Evolutionary conservation across 164 flowering plant species (phyloP).

Genomic region (Aristolochia contorta): DNA sequence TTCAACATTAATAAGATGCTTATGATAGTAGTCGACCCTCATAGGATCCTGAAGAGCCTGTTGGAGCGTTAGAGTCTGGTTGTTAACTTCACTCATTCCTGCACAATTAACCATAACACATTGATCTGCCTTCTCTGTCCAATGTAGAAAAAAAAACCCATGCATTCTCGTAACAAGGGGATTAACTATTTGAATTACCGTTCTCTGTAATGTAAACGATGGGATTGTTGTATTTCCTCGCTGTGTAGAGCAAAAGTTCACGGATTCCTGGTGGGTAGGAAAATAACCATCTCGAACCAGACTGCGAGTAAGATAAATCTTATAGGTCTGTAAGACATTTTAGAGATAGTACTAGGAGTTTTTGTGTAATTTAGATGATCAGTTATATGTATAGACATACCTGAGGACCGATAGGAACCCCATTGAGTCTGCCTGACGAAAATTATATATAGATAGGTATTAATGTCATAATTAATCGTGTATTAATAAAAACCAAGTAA

Average conservation of each 20-base stretch:
- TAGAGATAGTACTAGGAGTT: too few species aligned
- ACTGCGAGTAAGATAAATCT: constrained; percentile 5
- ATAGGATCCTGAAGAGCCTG: constrained; percentile 26
- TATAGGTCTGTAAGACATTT: too few species aligned
- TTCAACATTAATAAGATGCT: constrained; percentile 26
- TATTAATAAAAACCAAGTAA: not conserved
- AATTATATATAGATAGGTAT: too few species aligned
- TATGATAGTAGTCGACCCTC: constrained; percentile 29
- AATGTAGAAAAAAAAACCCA: too few species aligned
- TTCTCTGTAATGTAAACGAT: constrained; percentile 18
- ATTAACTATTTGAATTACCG: constrained; percentile 8
- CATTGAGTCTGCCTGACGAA: not conserved
- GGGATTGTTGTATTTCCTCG: constrained; percentile 11
- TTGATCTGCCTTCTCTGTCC: not conserved
- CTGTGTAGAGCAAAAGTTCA: constrained; percentile 14
- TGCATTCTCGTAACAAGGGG: not conserved
- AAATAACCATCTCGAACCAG: constrained; percentile 15
- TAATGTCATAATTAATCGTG: too few species aligned
- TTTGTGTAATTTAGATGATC: too few species aligned
- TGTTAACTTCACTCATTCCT: constrained; percentile 28
- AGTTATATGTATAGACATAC: not conserved
- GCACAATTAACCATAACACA: not conserved
- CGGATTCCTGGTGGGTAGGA: constrained; percentile 21
- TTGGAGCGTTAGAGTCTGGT: constrained; percentile 13
- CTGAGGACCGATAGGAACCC: constrained; percentile 5